Percentiles rank a stretch among this genome's conserved stretches.
These are phyloP conservation scores for Annulohypoxylon truncatum DNA, from an alignment of 2,329 filamentous ascomycete genomes.

Conservation along the genomic window DNA sequence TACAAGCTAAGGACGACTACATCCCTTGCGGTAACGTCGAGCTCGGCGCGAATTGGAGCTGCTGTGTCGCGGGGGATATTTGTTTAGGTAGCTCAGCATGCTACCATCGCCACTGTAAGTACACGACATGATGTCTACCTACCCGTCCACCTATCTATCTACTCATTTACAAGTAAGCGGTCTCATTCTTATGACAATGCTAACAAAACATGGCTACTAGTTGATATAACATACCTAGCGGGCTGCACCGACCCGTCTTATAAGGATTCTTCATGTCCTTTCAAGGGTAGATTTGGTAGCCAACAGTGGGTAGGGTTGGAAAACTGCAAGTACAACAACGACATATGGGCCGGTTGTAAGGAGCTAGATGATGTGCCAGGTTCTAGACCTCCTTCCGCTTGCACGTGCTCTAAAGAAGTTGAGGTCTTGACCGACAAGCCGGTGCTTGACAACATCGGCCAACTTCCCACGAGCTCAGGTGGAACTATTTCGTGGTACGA, in stretches of 20 bases:
- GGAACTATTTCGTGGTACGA: slow-evolving; percentile 32
- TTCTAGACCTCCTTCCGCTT: slow-evolving; percentile 13
- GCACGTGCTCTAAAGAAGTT: slow-evolving; percentile 18
- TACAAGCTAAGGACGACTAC: slow-evolving; percentile 20
- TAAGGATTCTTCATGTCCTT: slow-evolving; percentile 24
- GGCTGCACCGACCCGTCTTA: slow-evolving; percentile 42
- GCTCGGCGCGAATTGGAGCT: slow-evolving; percentile 26
- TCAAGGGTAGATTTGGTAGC: slow-evolving; percentile 27
- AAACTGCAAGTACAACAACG: slow-evolving; percentile 17
- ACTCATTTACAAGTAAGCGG: not conserved
- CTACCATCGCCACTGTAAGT: slow-evolving; percentile 28
- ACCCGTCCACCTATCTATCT: not conserved
- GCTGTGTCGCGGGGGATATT: slow-evolving; percentile 39
- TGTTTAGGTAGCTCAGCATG: slow-evolving; percentile 38
- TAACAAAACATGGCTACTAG: slow-evolving; percentile 6
- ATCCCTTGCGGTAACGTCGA: slow-evolving; percentile 43
- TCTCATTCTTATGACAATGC: not conserved
- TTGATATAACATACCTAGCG: slow-evolving; percentile 35
- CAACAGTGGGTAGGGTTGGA: slow-evolving; percentile 36
- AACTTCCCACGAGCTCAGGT: slow-evolving; percentile 24
- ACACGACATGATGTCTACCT: not conserved
- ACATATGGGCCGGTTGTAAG: slow-evolving; percentile 37
- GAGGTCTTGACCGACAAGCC: slow-evolving; percentile 25
- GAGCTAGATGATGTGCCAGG: slow-evolving; percentile 20
- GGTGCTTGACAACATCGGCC: slow-evolving; percentile 20